phyloP scores from a whole-genome alignment of 2,329 filamentous ascomycete genomes.

The Monosporascus sp. region DNA sequence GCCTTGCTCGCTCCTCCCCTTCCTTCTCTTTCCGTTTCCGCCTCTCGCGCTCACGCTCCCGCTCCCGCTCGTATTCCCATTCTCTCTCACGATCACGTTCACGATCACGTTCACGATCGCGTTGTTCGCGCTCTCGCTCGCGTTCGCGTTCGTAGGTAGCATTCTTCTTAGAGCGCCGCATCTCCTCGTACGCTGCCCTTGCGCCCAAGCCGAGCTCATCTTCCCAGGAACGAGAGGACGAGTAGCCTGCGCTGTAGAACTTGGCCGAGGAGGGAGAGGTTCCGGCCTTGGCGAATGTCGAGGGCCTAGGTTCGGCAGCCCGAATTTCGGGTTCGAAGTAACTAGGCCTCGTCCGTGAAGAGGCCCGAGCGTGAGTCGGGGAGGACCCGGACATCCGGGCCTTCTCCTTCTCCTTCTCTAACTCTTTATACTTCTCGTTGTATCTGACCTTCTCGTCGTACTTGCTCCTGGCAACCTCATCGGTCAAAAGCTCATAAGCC shows the following conservation, averaged over 20 bases:
- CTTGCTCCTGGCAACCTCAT: constrained; percentile 64
- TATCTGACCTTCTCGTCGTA: constrained; percentile 75
- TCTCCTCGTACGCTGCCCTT: constrained; percentile 37
- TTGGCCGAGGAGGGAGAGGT: constrained; percentile 29
- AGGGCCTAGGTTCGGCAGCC: constrained; percentile 44
- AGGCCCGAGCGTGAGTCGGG: constrained; percentile 16
- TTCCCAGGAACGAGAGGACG: constrained; percentile 40
- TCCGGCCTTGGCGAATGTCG: constrained; percentile 33
- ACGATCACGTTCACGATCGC: constrained; percentile 16
- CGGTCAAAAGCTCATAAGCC: constrained; percentile 84
- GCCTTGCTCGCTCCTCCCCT: constrained; percentile 22
- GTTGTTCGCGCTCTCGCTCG: background rate
- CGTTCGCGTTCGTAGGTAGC: constrained; percentile 35
- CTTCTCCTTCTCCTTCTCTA: constrained; percentile 41
- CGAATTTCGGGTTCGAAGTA: constrained; percentile 42
- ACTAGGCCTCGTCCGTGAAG: constrained; percentile 14
- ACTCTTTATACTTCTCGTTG: constrained; percentile 52
- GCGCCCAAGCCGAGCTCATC: constrained; percentile 37
- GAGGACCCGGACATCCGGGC: constrained; percentile 39
- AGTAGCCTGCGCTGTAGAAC: constrained; percentile 28
- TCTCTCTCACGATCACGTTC: constrained; percentile 24
- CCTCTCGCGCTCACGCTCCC: constrained; percentile 35
- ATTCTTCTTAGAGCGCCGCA: constrained; percentile 38
- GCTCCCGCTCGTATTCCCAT: constrained; percentile 30
- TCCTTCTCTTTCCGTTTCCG: constrained; percentile 29